Evolutionary conservation across 306 rosid species (phyloP), one percentile per base, ranked within the genome.

Genomic region (Castanea crenata): DNA sequence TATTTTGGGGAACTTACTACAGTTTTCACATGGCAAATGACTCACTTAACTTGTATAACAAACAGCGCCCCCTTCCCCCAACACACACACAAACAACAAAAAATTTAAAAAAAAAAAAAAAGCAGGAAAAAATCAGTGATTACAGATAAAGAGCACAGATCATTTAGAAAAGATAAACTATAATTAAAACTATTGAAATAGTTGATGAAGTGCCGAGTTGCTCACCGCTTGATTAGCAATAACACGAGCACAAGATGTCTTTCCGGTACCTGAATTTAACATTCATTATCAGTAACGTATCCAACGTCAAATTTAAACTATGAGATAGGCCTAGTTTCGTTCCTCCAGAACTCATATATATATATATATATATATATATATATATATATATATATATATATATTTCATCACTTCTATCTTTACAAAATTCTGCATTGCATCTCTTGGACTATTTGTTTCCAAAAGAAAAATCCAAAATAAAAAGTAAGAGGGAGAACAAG

Each of bases 191-290:
- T 0, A 41, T 41, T 41, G 46, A 41, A 41, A 41, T 41, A 2
- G 46, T 8, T 41, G 46, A 41, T 8, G 3, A 52, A 83, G 72
- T 78, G 77, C 71, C 71, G 32, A 77, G 79, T 41, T 54, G 71
- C 92, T 87, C 83, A 94, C 98, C 76, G 92, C 92, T 81, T 94
- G 97, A 80, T 84, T 89, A 78, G 98, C 97, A 82, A 94, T 92
- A 69, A 92, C 97, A 79, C 97, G 97, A 76, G 98, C 98, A 86
- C 86, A 91, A 34, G 98, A 92, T 69, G 98, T 94, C 83, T 94
- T 94, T 73, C 98, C 98, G 18, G 97, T 94, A 81, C 98, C 98
- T 94, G 90, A 87, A 84, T 65, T 41, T 49, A 49, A 10, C 54
- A 49, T 49, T 11, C 54, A 49, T 49, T 49, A 49, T 49, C 16